Evolutionary conservation across 2,329 filamentous ascomycete species (phyloP).

Genomic region (Stylonectria norvegica): DNA sequence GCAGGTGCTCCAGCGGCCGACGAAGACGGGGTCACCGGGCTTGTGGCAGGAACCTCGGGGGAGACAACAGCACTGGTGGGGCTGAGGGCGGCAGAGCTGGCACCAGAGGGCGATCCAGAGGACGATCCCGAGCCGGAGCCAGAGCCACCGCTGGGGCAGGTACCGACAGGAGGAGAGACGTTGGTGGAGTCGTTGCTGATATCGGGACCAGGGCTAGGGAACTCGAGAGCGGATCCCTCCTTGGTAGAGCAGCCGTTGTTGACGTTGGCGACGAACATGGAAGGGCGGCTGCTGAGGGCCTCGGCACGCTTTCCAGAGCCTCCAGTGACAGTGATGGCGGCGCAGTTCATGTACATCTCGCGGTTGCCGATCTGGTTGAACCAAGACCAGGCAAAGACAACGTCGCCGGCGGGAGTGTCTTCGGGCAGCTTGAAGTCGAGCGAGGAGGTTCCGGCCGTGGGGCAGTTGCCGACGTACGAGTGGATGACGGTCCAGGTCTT

Average conservation of each 20-base stretch:
- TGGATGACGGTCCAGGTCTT: constrained; percentile 65
- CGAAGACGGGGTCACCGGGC: constrained; percentile 15
- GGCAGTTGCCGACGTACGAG: constrained; percentile 55
- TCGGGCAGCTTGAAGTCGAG: constrained; percentile 66
- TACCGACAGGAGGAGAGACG: constrained; percentile 36
- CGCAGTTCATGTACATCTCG: constrained; percentile 88
- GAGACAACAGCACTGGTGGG: constrained; percentile 11
- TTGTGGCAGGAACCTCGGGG: constrained; percentile 11
- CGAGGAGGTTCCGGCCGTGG: constrained; percentile 41
- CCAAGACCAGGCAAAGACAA: constrained; percentile 73
- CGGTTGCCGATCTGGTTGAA: constrained; percentile 74
- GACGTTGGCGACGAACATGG: constrained; percentile 70
- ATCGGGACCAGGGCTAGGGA: constrained; percentile 62
- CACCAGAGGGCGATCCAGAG: constrained; percentile 12
- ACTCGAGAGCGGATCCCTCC: constrained; percentile 57
- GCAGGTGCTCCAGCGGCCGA: constrained; percentile 18
- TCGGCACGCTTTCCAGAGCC: constrained; percentile 33
- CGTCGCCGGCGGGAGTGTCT: constrained; percentile 58
- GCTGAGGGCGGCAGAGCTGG: constrained; percentile 7
- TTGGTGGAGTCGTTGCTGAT: constrained; percentile 39
- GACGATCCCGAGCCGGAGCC: constrained; percentile 1
- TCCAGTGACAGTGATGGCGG: constrained; percentile 59
- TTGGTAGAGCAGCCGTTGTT: constrained; percentile 55
- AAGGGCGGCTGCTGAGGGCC: constrained; percentile 56
- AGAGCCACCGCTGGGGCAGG: constrained; percentile 30